Evolutionary conservation across 2,329 filamentous ascomycete species (phyloP), one percentile per base, ranked within the genome.

Genomic region (Dothideomycetes sp.): DNA sequence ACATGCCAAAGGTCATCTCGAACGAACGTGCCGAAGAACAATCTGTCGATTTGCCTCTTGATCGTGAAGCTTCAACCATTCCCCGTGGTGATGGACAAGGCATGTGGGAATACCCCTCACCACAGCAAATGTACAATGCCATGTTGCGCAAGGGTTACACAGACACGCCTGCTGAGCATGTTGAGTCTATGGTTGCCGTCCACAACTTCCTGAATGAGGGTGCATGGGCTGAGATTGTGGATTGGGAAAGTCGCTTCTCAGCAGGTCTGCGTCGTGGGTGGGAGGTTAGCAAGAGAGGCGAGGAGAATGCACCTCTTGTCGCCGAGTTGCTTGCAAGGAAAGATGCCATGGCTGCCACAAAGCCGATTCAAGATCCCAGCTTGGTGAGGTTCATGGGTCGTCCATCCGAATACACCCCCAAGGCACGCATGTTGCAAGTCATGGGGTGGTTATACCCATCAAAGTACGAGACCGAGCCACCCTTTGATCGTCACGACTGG

Each of bases 41-140:
- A 63, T 73, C 75, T 4, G 64, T 83, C 18, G 68, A 72, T 17
- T 76, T 98, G 1, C 84, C 88, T 0, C 82, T 88, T 2, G 74
- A 79, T 5, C 83, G 91, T 51, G 87, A 95, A 62, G 67, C 74
- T 20, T 94, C 85, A 1, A 87, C 88, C 1, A 98, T 98, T 52
- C 91, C 91, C n/a, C 83, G 83, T 51, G 85, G 84, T 54, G 78
- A 82, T 52, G 66, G 64, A 45, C 74, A 77, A 33, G 73, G 80
- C 38, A 93, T 84, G 55, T 98, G 91, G 91, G 91, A 96, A 63
- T 98, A 98, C 59, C 91, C 91, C 0, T 95, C 87, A 0, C 89
- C 91, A 0, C 91, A 98, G 67, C 91, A 98, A 64, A 98, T 98
- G 91, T 98, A 96, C 71, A 96, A 98, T 57, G 91, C 91, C 6